Percentiles rank a stretch among this genome's conserved stretches.
phyloP scores from a whole-genome alignment of 2,329 filamentous ascomycete genomes.

The Beauveria brongniartii region DNA sequence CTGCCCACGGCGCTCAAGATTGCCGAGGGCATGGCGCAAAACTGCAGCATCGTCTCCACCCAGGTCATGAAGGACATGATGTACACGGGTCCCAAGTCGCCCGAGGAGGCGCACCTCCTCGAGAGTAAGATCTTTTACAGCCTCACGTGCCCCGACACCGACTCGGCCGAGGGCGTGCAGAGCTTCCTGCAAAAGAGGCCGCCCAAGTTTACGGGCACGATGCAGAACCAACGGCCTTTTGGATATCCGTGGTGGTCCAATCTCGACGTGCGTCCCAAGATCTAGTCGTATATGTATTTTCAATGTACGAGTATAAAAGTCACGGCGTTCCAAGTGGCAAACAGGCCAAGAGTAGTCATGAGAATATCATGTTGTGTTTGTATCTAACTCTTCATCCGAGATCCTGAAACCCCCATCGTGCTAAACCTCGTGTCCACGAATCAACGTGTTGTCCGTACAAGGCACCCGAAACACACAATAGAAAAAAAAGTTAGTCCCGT shows the following conservation, averaged over 20 bases:
- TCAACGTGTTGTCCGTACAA: background rate
- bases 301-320: background rate
- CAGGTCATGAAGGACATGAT: conserved; percentile 66
- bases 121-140: conserved; percentile 59
- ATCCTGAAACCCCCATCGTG: conserved; percentile 3
- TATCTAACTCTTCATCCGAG: background rate
- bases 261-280: conserved; percentile 23
- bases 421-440: background rate
- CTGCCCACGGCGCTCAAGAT: conserved; percentile 57
- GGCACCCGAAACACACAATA: background rate
- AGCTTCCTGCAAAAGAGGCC: conserved; percentile 64
- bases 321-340: background rate
- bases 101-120: conserved; percentile 63
- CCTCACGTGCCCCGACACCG: conserved; percentile 42
- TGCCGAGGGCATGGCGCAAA: conserved; percentile 57
- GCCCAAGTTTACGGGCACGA: conserved; percentile 51
- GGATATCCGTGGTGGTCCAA: conserved; percentile 63
- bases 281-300: conserved; percentile 17
- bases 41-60: conserved; percentile 56
- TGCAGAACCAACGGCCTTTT: conserved; percentile 50
- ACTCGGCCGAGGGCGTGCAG: conserved; percentile 58
- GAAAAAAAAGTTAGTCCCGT: background rate
- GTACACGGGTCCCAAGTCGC: conserved; percentile 47
- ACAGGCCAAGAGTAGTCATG: background rate
- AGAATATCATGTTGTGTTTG: background rate